These are phyloP conservation scores for Carpinus viminea DNA, from an alignment of 306 rosid genomes.

Conservation along the genomic window DNA sequence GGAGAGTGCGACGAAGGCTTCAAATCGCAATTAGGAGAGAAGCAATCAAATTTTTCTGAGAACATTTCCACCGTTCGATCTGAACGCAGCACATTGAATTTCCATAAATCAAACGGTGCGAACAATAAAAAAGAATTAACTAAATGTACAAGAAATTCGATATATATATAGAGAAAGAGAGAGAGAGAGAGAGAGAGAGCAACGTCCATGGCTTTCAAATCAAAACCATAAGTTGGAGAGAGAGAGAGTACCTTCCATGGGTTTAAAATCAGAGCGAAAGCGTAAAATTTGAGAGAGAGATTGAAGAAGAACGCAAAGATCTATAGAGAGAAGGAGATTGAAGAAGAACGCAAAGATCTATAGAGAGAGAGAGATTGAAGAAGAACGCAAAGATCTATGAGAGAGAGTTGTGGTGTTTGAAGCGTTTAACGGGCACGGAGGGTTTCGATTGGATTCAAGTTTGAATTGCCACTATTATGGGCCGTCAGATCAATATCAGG, in stretches of 20 bases:
- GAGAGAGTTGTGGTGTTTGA: constrained; percentile 2
- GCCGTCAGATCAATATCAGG: constrained; percentile 25
- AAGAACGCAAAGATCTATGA: neutral
- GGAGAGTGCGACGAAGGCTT: constrained; percentile 33
- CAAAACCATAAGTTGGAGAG: constrained; percentile 8
- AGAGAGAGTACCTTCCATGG: constrained; percentile 54
- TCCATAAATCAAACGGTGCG: neutral
- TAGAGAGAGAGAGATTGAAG: constrained; percentile 5
- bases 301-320: constrained; percentile 2
- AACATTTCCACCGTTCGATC: constrained; percentile 50
- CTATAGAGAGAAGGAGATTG: constrained; percentile 34
- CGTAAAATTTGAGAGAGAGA: constrained; percentile 17
- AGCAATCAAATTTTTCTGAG: constrained; percentile 31
- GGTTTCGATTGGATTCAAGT: constrained; percentile 33
- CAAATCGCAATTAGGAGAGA: constrained; percentile 37
- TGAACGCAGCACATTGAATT: constrained; percentile 18
- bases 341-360: neutral
- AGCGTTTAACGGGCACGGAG: constrained; percentile 27
- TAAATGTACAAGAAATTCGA: constrained; percentile 7
- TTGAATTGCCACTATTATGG: constrained; percentile 40
- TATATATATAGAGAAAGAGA: neutral
- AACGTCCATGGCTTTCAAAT: constrained; percentile 54
- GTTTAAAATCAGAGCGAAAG: constrained; percentile 18
- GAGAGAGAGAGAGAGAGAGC: constrained; percentile 17
- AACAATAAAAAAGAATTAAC: neutral